phyloP scores from a whole-genome alignment of 2,329 filamentous ascomycete species.

The Arthrinium puccinioides region DNA sequence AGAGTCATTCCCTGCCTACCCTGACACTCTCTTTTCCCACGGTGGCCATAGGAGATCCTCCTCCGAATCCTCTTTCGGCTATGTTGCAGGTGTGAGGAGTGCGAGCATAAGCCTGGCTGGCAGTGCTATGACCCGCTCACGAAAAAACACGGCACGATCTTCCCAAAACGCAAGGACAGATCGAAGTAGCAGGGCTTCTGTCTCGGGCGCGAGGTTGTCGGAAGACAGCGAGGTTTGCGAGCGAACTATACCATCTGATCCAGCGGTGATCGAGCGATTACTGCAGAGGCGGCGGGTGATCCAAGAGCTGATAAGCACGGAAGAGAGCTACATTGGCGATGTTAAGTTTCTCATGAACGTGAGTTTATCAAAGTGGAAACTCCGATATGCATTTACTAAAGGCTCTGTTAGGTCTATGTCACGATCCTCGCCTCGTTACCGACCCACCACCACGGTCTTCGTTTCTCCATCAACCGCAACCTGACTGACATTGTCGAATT shows the following conservation, averaged over 20 bases:
- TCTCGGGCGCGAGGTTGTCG: conserved; percentile 51
- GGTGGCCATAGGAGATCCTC: conserved; percentile 50
- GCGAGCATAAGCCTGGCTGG: conserved; percentile 72
- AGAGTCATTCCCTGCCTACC: conserved; percentile 24
- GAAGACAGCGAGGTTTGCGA: conserved; percentile 60
- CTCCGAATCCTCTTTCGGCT: conserved; percentile 69
- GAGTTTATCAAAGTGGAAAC: conserved; percentile 20
- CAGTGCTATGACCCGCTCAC: conserved; percentile 59
- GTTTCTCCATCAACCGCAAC: conserved; percentile 71
- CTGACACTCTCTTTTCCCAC: conserved; percentile 15
- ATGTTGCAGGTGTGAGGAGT: conserved; percentile 75
- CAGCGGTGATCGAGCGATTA: conserved; percentile 63
- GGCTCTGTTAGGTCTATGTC: conserved; percentile 74
- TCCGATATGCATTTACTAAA: conserved; percentile 11
- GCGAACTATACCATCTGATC: conserved; percentile 47
- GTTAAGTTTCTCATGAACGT: conserved; percentile 83
- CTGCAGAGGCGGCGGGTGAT: conserved; percentile 71
- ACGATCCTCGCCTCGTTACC: conserved; percentile 68
- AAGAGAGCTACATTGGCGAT: conserved; percentile 83
- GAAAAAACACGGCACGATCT: conserved; percentile 42
- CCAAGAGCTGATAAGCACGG: conserved; percentile 78
- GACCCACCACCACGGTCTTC: conserved; percentile 53
- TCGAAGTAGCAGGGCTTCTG: conserved; percentile 55
- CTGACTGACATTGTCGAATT: conserved; percentile 72
- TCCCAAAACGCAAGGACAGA: conserved; percentile 51